Percentiles rank a stretch among this genome's conserved stretches.
Evolutionary conservation across 2,329 filamentous ascomycete species (phyloP).

Genomic region (Mariannaea sp.): DNA sequence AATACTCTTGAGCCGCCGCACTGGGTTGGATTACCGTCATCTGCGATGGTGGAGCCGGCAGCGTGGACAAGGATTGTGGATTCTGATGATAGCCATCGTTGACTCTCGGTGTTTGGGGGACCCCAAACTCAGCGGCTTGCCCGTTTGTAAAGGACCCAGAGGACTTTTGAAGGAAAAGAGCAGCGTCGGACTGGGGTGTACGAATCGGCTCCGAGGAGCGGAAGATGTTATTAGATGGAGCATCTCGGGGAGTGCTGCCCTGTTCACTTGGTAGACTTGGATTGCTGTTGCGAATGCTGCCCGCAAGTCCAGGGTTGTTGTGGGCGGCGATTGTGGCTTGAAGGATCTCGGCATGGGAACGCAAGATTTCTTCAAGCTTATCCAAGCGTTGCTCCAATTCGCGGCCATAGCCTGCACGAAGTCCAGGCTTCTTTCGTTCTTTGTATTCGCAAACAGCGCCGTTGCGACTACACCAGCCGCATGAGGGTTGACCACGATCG

Average conservation of each 20-base stretch:
- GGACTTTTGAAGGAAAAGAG: conserved; percentile 66
- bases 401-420: conserved; percentile 71
- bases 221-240: conserved; percentile 48
- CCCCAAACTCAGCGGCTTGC: conserved; percentile 56
- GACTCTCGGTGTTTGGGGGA: conserved; percentile 52
- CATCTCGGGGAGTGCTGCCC: conserved; percentile 59
- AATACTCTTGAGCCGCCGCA: conserved; percentile 55
- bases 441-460: conserved; percentile 69
- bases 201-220: conserved; percentile 54
- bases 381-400: conserved; percentile 76
- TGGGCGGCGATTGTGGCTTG: conserved; percentile 56
- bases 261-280: conserved; percentile 60
- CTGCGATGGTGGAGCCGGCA: conserved; percentile 46
- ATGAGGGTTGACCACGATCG: conserved; percentile 75
- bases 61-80: conserved; percentile 49
- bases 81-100: conserved; percentile 57
- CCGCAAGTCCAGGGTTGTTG: conserved; percentile 41
- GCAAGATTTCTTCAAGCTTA: conserved; percentile 68
- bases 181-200: conserved; percentile 60
- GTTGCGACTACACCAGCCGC: conserved; percentile 70
- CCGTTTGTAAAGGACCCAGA: conserved; percentile 52
- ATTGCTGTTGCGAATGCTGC: conserved; percentile 55
- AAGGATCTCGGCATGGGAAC: conserved; percentile 68
- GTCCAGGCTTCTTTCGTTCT: conserved; percentile 69
- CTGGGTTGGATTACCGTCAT: conserved; percentile 45